A percentile compares a stretch with the other conserved stretches of the same genome.
Conservation (phyloP, 2,329 filamentous ascomycete species). For the Albophoma yamanashiensis region DNA sequence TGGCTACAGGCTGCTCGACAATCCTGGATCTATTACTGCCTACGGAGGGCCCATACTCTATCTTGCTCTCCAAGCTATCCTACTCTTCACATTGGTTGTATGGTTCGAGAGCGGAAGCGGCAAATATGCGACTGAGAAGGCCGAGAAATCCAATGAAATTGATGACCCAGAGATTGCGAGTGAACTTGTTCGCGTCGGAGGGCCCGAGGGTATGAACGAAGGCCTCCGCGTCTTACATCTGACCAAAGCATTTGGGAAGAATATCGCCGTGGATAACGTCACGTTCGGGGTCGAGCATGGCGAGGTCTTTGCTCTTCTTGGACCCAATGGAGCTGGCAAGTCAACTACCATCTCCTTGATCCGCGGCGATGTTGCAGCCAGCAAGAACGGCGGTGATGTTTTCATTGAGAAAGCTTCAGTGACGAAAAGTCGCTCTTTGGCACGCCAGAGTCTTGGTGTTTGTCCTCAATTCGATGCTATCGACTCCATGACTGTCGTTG, state of each 20-base stretch:
- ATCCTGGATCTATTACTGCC: constrained; percentile 59
- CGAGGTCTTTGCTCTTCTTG: constrained; percentile 81
- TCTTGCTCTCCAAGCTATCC: constrained; percentile 60
- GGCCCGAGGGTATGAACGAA: constrained; percentile 29
- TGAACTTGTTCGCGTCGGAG: constrained; percentile 52
- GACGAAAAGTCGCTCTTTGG: constrained; percentile 55
- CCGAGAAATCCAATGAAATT: constrained; percentile 19
- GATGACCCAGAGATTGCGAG: constrained; percentile 51
- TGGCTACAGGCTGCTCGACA: constrained; percentile 47
- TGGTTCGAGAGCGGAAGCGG: constrained; percentile 65
- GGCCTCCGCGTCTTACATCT: constrained; percentile 72
- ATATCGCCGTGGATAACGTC: constrained; percentile 77
- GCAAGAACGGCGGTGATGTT: constrained; percentile 59
- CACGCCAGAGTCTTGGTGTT: constrained; percentile 70
- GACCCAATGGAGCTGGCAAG: constrained; percentile 87
- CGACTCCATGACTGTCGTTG: constrained; percentile 80
- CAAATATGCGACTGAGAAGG: neutral
- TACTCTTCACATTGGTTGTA: constrained; percentile 63
- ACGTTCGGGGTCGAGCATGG: constrained; percentile 74
- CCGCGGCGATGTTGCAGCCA: constrained; percentile 72
- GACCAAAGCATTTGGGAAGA: constrained; percentile 66
- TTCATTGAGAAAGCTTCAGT: constrained; percentile 72
- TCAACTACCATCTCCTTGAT: constrained; percentile 83
- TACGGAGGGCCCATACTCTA: constrained; percentile 84
- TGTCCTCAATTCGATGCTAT: constrained; percentile 84